Base-by-base conservation (phyloP, 176 grass and related monocot species). In the Stipa capillata region DNA sequence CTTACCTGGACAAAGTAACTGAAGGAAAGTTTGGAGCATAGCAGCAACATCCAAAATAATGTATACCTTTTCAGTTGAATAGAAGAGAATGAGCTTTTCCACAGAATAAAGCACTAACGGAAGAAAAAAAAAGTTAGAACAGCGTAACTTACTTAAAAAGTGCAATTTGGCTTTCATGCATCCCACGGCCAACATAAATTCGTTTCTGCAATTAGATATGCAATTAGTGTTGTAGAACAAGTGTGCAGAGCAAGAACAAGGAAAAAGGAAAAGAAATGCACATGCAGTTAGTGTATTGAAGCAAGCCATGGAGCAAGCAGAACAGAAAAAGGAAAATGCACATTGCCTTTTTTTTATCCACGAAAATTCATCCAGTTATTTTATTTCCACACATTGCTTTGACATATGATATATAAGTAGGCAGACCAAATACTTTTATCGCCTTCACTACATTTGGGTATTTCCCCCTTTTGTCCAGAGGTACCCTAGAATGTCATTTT, bases 141-240 rank as follows among this genome's bases (percentile, higher is more conserved):
- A 81, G 18, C 33, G 27, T 41, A 84, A 90, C 95, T 89, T 88
- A 97, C 95, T 92, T 97, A 79, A 97, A 84, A 84, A 97, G 89
- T 78, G 87, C 55, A 87, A 87, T 69, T 50, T 92, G 87, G 75
- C 87, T 97, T 88, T 97, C 95, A 64, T 97, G 95, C 95, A 97
- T 97, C 44, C 91, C 95, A 78, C 95, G 91, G n/a, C 95, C 92
- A 90, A 97, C 91, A 67, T 92, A 97, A 90, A 97, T 94, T 73
- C 95, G 84, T 84, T 90, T 93, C 95, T 97, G 83, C 77, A 80
- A 62, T 43, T 14, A 56, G 72, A 69, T 56, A 41, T 74, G 55
- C 7, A 53, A 58, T 86, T 65, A 83, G 35, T 15, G 35, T 60
- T 62, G 37, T 33, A 62, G 53, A 25, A 34, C 18, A 42, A 42